Evolutionary conservation across 768 basidiomycete genomes (phyloP), one percentile per base, ranked within the genome.

Genomic region (Leucocoprinus birnbaumii): DNA sequence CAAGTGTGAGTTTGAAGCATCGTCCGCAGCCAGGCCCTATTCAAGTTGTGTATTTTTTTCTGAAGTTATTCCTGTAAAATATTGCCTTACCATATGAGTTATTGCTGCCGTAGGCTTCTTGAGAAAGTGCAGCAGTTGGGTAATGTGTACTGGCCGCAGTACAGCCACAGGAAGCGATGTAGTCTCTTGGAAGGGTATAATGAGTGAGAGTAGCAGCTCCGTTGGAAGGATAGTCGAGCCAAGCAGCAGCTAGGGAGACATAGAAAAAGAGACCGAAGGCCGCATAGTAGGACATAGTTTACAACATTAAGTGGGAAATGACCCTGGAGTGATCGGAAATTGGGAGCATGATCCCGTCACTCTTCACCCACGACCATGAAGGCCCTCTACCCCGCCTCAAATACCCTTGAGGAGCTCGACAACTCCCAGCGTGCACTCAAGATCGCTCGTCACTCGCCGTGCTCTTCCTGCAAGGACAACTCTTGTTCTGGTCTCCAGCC

Each of bases 161-260:
- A 66, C 91, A 94, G 53, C 91, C 91, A 62, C 91, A 92, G 1
- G 86, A 75, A 22, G 89, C 87, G 57, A 91, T 73, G 55, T 76
- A 84, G 58, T 78, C 76, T 18, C 62, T 67, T 43, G 78, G 77
- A 5, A 80, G 58, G 72, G 80, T 70, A 65, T 92, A 91, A 65
- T 91, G 85, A n/a, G 89, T 90, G 73, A 93, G 75, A 11, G 89
- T 89, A 14, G 89, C 91, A 38, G 74, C 71, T 31, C 91, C 89
- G 47, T 72, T 65, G 9, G 75, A 41, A 16, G 85, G 74, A 64
- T 89, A 89, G 58, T 82, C 68, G 22, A 89, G 85, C 87, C 87
- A 90, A 55, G 68, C 63, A 42, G 67, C 59, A 51, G 42, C 52
- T 38, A 48, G 49, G 61, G 51, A 62, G 25, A 31, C 19, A 43